A percentile compares a stretch with the other conserved stretches of the same genome.
Conservation (phyloP, 805 yeast genomes). For the Zygosaccharomyces gambellarensis region DNA sequence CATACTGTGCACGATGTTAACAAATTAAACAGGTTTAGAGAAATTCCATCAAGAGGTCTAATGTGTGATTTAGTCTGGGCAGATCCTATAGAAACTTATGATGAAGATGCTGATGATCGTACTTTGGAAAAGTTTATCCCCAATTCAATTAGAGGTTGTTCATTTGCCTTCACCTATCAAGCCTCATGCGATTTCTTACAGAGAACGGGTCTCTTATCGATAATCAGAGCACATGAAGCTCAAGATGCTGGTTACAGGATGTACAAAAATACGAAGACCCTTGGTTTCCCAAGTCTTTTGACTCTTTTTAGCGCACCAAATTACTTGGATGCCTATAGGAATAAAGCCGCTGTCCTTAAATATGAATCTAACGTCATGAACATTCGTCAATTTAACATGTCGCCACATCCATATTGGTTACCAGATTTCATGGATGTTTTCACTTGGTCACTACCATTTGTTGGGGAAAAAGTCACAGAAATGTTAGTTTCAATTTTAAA, state of each 20-base stretch:
- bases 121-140: conserved; percentile 43
- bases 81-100: conserved; percentile 89
- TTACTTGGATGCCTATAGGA: conserved; percentile 85
- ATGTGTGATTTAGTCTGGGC: conserved; percentile 97
- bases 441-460: conserved; percentile 96
- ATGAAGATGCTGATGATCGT: conserved; percentile 48
- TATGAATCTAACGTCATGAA: conserved; percentile 91
- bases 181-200: conserved; percentile 79
- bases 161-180: conserved; percentile 78
- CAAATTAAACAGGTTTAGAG: conserved; percentile 71
- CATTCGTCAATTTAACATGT: conserved; percentile 85
- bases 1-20: conserved; percentile 63
- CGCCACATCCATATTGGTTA: conserved; percentile 95
- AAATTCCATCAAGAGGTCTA: conserved; percentile 89
- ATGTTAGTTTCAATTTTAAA: conserved; percentile 85
- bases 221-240: conserved; percentile 95
- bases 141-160: conserved; percentile 84
- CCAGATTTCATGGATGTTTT: conserved; percentile 97
- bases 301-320: conserved; percentile 96
- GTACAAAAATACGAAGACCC: conserved; percentile 76
- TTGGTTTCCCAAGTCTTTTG: conserved; percentile 85
- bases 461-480: conserved; percentile 93
- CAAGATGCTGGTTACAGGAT: conserved; percentile 96
- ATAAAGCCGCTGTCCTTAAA: conserved; percentile 91
- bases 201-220: conserved; percentile 70